A percentile compares a stretch with the other conserved stretches of the same genome.
These are phyloP conservation scores for Capsella bursapastoris DNA, from an alignment of 345 rosid genomes.

Conservation along the genomic window DNA sequence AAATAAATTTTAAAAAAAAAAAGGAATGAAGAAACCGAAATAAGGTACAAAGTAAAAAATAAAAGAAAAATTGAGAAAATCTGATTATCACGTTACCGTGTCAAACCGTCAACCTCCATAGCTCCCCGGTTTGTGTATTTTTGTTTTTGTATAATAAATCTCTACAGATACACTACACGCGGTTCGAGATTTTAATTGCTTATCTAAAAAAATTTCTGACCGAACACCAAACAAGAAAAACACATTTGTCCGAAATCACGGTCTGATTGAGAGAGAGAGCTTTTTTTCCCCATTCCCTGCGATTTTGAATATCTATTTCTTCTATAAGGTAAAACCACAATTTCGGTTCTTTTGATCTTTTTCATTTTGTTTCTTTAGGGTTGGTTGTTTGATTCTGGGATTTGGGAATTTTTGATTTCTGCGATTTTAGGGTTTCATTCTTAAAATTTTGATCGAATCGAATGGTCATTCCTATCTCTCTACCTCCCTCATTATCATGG, in stretches of 20 bases:
- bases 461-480: not conserved
- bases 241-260: constrained; percentile 11
- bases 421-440: constrained; percentile 32
- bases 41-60: too few relatives aligned
- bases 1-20: not conserved
- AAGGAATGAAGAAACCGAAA: too few relatives aligned
- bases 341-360: not conserved
- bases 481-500: constrained; percentile 2
- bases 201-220: constrained; percentile 36
- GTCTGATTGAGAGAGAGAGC: constrained; percentile 20
- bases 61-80: not conserved
- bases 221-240: constrained; percentile 41
- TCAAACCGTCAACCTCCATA: constrained; percentile 32
- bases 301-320: not conserved
- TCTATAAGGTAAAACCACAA: constrained; percentile 1
- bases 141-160: too few relatives aligned
- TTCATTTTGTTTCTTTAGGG: not conserved
- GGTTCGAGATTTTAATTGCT: constrained; percentile 16
- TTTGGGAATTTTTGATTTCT: not conserved
- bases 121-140: constrained; percentile 17
- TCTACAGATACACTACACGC: constrained; percentile 18
- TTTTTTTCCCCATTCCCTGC: constrained; percentile 22
- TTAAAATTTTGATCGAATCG: constrained; percentile 27
- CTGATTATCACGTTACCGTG: constrained; percentile 36
- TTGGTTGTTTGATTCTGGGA: constrained; percentile 23